Percentiles rank a stretch among this genome's conserved stretches.
These are phyloP conservation scores for Aspergillus baeticus DNA, from an alignment of 495 filamentous ascomycete genomes.

Conservation along the genomic window DNA sequence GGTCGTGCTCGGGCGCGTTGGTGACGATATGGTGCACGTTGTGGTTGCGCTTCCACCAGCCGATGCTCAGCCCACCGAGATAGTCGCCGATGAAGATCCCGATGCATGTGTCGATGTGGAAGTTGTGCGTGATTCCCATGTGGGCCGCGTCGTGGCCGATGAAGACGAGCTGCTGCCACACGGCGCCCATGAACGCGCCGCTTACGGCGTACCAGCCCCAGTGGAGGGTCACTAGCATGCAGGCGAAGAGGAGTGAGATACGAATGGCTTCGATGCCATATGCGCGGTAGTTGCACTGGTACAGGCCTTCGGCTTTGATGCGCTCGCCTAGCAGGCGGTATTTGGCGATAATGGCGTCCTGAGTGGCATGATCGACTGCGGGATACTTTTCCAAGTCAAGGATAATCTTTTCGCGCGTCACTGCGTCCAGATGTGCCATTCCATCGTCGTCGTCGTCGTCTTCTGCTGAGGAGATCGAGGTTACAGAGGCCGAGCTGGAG, in stretches of 20 bases:
- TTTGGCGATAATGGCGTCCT: conserved; percentile 75
- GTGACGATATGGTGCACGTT: conserved; percentile 99
- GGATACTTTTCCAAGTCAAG: conserved; percentile 81
- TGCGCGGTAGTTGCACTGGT: conserved; percentile 78
- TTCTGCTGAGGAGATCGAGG: not conserved
- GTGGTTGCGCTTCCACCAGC: conserved; percentile 98
- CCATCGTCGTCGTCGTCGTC: not conserved
- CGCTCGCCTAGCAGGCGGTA: conserved; percentile 73
- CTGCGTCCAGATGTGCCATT: conserved; percentile 54
- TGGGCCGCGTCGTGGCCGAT: conserved; percentile 95
- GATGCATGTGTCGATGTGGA: conserved; percentile 78
- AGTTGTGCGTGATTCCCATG: conserved; percentile 94
- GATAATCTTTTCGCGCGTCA: conserved; percentile 72
- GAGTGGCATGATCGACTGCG: conserved; percentile 66
- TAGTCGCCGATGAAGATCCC: conserved; percentile 91
- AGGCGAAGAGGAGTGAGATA: conserved; percentile 63
- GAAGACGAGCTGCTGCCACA: conserved; percentile 97
- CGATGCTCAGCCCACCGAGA: conserved; percentile 81
- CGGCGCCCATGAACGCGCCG: conserved; percentile 72
- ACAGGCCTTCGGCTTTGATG: conserved; percentile 73
- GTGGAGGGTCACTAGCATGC: conserved; percentile 59
- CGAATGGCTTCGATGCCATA: conserved; percentile 74
- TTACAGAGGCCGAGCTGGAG: not conserved
- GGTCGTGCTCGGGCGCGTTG: conserved; percentile 94
- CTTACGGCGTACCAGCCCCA: conserved; percentile 72